Percentiles rank a stretch among this genome's conserved stretches.
Evolutionary conservation across 257 asterid species (phyloP).

Genomic region (Cordia subcordata): DNA sequence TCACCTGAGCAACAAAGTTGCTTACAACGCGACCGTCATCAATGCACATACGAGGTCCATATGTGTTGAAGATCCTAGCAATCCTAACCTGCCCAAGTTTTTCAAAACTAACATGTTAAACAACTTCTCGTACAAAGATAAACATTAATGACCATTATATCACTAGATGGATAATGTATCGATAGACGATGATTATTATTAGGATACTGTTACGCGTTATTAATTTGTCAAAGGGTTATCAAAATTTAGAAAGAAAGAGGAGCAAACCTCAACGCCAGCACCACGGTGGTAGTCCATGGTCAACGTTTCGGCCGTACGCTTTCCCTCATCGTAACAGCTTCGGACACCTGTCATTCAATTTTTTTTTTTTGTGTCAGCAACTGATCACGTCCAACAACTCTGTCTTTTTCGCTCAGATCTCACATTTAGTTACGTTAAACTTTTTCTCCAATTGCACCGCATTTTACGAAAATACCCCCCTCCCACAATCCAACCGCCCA

Average conservation of each 20-base stretch:
- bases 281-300: constrained; percentile 99
- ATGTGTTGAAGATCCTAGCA: constrained; percentile 94
- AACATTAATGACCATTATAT: neutral
- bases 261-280: constrained; percentile 78
- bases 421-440: neutral
- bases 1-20: constrained; percentile 98
- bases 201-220: neutral
- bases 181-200: no score
- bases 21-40: constrained; percentile 99
- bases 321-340: constrained; percentile 98
- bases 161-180: no score
- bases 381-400: neutral
- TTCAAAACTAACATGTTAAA: neutral
- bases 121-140: no score
- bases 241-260: neutral
- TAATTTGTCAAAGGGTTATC: neutral
- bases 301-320: constrained; percentile 97
- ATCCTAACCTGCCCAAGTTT: constrained; percentile 64
- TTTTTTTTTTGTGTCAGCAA: neutral
- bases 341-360: constrained; percentile 79
- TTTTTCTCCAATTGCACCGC: no score
- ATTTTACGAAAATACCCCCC: no score
- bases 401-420: neutral
- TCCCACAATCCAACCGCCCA: no score
- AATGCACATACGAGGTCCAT: constrained; percentile 97